Evolutionary conservation across 257 asterid species (phyloP).

Genomic region (Cruciata laevipes): DNA sequence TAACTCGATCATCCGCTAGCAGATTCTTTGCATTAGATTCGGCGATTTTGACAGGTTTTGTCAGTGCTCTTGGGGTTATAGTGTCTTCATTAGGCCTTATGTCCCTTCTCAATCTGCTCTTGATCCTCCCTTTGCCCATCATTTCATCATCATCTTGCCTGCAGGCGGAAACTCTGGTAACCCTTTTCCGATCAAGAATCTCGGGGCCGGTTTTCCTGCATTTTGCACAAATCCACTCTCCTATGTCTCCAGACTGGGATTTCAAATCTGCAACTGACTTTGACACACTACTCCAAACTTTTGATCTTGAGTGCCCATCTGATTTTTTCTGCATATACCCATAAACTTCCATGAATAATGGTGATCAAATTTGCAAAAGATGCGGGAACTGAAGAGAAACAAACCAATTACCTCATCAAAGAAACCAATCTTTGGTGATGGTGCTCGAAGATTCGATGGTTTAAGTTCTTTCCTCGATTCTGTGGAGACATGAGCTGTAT

Average conservation of each 20-base stretch:
- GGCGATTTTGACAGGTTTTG: background rate
- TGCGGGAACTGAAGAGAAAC: background rate
- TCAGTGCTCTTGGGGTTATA: background rate
- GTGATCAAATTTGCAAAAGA: background rate
- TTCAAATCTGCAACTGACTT: slow-evolving; percentile 9
- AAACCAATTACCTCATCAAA: slow-evolving; percentile 44
- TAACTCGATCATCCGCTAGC: slow-evolving; percentile 16
- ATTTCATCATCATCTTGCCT: slow-evolving; percentile 17
- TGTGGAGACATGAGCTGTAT: slow-evolving; percentile 5
- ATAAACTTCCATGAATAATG: background rate
- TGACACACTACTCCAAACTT: slow-evolving; percentile 5
- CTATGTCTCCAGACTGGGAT: background rate
- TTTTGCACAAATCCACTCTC: slow-evolving; percentile 15
- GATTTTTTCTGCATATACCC: slow-evolving; percentile 10
- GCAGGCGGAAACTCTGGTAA: slow-evolving; percentile 8
- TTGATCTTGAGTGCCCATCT: slow-evolving; percentile 14
- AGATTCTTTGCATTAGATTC: background rate
- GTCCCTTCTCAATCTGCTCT: slow-evolving; percentile 18
- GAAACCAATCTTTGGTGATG: slow-evolving; percentile 52
- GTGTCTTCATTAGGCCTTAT: slow-evolving; percentile 1
- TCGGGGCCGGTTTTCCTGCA: slow-evolving; percentile 13
- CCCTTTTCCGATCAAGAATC: slow-evolving; percentile 21
- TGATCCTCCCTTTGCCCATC: slow-evolving; percentile 10
- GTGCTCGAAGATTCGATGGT: slow-evolving; percentile 55
- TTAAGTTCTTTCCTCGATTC: slow-evolving; percentile 18